A percentile compares a stretch with the other conserved stretches of the same genome.
These are phyloP conservation scores for Posidonia oceanica DNA, from an alignment of 116 monocot genomes.

Conservation along the genomic window DNA sequence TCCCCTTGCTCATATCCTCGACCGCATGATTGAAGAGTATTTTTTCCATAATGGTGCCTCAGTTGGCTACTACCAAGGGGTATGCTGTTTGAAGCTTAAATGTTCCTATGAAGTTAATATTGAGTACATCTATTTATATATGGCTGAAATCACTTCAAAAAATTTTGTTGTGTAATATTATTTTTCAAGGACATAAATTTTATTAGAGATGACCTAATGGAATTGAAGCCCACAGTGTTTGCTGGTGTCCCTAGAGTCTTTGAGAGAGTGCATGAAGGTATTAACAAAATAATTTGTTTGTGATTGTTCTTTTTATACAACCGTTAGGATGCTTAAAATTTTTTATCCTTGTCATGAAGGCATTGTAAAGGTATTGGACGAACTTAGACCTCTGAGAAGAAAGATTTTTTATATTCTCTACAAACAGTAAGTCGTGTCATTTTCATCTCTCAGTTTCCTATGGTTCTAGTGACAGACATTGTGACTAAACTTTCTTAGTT, in stretches of 20 bases:
- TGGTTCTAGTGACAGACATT: too few species aligned
- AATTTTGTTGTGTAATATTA: background rate
- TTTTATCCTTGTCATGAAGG: conserved; percentile 24
- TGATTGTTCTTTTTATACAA: too few species aligned
- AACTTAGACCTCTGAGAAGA: conserved; percentile 69
- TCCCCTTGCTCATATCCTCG: conserved; percentile 91
- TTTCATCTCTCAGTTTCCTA: too few species aligned
- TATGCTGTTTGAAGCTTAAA: conserved; percentile 11
- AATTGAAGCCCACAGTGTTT: conserved; percentile 78
- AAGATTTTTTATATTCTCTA: conserved; percentile 74
- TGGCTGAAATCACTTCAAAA: too few species aligned
- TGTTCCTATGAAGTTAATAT: background rate
- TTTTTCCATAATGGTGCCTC: conserved; percentile 87
- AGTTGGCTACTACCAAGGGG: conserved; percentile 90
- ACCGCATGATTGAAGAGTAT: conserved; percentile 82
- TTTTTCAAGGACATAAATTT: conserved; percentile 56
- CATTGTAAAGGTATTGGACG: conserved; percentile 57
- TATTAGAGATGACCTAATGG: conserved; percentile 78
- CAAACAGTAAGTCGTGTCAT: conserved; percentile 43
- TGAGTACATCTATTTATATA: background rate
- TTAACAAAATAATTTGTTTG: background rate
- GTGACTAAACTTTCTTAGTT: too few species aligned
- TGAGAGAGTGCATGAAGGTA: conserved; percentile 81
- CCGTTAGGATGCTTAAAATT: too few species aligned
- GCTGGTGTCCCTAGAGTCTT: conserved; percentile 91